Base-by-base conservation (phyloP, 768 basidiomycete genomes). In the Boletales sp. region DNA sequence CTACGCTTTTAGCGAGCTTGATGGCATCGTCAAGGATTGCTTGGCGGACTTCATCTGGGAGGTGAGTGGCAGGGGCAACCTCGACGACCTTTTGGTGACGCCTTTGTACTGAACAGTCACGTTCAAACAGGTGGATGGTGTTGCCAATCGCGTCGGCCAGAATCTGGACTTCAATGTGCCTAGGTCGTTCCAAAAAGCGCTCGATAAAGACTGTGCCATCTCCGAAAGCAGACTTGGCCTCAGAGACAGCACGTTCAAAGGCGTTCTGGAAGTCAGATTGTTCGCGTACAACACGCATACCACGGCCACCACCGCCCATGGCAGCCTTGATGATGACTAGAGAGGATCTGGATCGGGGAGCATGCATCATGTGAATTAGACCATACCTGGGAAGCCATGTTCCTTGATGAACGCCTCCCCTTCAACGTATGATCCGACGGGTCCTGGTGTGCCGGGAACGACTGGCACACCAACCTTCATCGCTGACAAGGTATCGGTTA, bases 121-220 rank as follows among this genome's bases (percentile, higher is more conserved):
- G 93, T 70, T 99, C 96, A 60, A 98, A 99, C 30, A 99, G 83
- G 69, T 98, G 96, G 54, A 99, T 91, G 33, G 90, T 89, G 76
- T 98, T 98, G 35, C 96, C 96, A 47, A 82, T 71, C 3, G 79
- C 83, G 65, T 99, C 96, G 13, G 93, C 96, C 43, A 99, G 78
- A 51, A 98, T 70, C 72, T 98, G 95, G 32, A 96, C 94, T 70
- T 98, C 96, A 54, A 99, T 98, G 70, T 99, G 96, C 58, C 93
- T 84, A 10, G 96, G 96, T 44, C 90, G 87, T 70, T 97, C 94
- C 48, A 98, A 80, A 78, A 92, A 94, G 59, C 94, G 92, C 65
- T 98, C 96, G 65, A 98, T 96, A 73, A 99, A 98, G 57, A 98
- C 96, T 30, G 94, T 98, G 31, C 96, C 96, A 63, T 99, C 93